phyloP scores from a whole-genome alignment of 768 basidiomycete genomes.

The Amanita inopinata region DNA sequence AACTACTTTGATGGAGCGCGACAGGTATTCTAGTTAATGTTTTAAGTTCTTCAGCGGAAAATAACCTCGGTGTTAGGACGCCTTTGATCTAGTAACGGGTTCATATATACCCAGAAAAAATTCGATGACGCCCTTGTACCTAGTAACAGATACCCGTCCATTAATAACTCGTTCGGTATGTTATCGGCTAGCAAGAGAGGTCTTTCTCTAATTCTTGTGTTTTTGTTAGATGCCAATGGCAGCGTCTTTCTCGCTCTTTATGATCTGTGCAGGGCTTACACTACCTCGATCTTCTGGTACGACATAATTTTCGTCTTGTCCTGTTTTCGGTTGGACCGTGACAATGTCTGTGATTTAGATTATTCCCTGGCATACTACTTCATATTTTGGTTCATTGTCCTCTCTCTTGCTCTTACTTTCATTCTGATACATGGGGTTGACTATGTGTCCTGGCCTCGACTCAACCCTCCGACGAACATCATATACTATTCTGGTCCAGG shows the following conservation, averaged over 20 bases:
- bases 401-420: constrained; percentile 54
- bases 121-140: constrained; percentile 56
- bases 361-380: constrained; percentile 83
- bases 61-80: constrained; percentile 48
- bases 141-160: constrained; percentile 75
- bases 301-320: constrained; percentile 20
- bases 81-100: constrained; percentile 90
- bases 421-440: constrained; percentile 84
- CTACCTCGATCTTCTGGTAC: constrained; percentile 80
- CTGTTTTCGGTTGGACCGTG: background rate
- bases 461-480: constrained; percentile 74
- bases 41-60: background rate
- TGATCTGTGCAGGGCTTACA: constrained; percentile 81
- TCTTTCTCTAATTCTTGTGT: too few relatives aligned
- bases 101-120: constrained; percentile 79
- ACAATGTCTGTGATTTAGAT: constrained; percentile 34
- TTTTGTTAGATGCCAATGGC: constrained; percentile 68
- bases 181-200: constrained; percentile 10
- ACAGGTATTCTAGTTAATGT: constrained; percentile 38
- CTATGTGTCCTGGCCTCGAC: constrained; percentile 90
- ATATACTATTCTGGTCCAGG: constrained; percentile 89
- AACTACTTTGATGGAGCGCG: constrained; percentile 94
- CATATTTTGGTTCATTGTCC: constrained; percentile 65
- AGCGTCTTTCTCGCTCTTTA: constrained; percentile 72
- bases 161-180: constrained; percentile 74